These are phyloP conservation scores for Pecoramyces ruminantium DNA, from an alignment of 192 early-diverging fungal species.

Conservation along the genomic window DNA sequence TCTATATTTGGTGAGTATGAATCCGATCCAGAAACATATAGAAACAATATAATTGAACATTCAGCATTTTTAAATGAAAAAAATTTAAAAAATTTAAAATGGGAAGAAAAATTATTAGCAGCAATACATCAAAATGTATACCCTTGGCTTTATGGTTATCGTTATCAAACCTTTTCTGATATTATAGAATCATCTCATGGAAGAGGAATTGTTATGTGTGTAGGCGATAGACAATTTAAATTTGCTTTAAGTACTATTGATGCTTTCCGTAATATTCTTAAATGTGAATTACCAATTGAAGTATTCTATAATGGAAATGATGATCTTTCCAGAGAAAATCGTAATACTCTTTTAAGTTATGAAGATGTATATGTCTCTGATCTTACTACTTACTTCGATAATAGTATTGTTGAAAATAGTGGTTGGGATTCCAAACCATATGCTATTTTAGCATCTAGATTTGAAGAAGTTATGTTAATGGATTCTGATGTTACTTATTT, in stretches of 20 bases:
- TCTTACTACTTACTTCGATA: slow-evolving; percentile 13
- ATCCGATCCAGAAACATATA: too few species aligned
- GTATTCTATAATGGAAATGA: slow-evolving; percentile 27
- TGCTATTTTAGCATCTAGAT: slow-evolving; percentile 40
- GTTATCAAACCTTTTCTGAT: too few species aligned
- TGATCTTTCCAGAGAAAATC: slow-evolving; percentile 9
- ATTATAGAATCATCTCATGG: neutral
- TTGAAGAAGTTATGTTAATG: slow-evolving; percentile 42
- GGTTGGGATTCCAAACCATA: slow-evolving; percentile 55
- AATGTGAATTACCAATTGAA: slow-evolving; percentile 34
- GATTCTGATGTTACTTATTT: slow-evolving; percentile 54
- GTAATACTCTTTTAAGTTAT: too few species aligned
- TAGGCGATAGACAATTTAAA: slow-evolving; percentile 23
- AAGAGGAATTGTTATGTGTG: slow-evolving; percentile 27
- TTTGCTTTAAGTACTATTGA: slow-evolving; percentile 15
- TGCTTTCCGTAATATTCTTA: slow-evolving; percentile 17
- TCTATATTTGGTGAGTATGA: too few species aligned
- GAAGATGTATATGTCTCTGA: slow-evolving; percentile 11
- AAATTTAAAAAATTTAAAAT: too few species aligned
- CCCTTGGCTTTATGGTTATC: too few species aligned
- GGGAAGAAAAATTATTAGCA: too few species aligned
- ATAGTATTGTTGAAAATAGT: slow-evolving; percentile 15
- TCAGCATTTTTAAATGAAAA: too few species aligned
- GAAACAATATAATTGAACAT: too few species aligned
- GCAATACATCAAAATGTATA: too few species aligned